phyloP scores from a whole-genome alignment of 2,329 filamentous ascomycete genomes.

The Zarea fungicola region DNA sequence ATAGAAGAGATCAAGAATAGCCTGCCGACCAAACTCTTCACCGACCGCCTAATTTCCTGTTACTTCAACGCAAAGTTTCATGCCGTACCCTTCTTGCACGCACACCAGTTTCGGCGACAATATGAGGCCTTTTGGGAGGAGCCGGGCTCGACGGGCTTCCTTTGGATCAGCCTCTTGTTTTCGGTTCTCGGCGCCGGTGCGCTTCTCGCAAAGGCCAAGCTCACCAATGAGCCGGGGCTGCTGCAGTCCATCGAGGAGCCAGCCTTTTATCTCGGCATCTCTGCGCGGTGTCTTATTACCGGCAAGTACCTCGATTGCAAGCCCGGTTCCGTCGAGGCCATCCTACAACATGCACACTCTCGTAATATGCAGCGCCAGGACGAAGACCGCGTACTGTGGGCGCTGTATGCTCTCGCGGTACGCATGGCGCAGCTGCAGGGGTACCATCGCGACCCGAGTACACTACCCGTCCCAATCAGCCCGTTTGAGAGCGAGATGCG shows the following conservation, averaged over 20 bases:
- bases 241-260: constrained; percentile 22
- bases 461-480: constrained; percentile 34
- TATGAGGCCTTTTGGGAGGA: constrained; percentile 44
- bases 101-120: constrained; percentile 41
- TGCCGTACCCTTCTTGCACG: constrained; percentile 34
- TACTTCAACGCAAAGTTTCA: constrained; percentile 38
- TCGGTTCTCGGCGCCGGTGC: constrained; percentile 40
- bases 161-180: constrained; percentile 48
- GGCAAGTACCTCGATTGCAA: constrained; percentile 42
- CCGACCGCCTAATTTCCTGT: constrained; percentile 30
- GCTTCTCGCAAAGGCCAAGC: constrained; percentile 29
- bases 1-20: constrained; percentile 27
- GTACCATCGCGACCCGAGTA: constrained; percentile 44
- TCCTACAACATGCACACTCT: constrained; percentile 40
- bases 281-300: constrained; percentile 42
- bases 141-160: constrained; percentile 33
- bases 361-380: constrained; percentile 37
- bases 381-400: constrained; percentile 41
- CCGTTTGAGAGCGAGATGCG: constrained; percentile 49
- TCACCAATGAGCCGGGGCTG: constrained; percentile 18
- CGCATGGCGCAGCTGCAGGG: constrained; percentile 48
- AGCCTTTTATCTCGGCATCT: constrained; percentile 30
- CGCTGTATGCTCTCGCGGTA: constrained; percentile 40
- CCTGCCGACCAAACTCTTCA: constrained; percentile 32
- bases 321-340: constrained; percentile 43